These are phyloP conservation scores for Xanthoceras sorbifolium DNA, from an alignment of 345 rosid species.

Conservation along the genomic window DNA sequence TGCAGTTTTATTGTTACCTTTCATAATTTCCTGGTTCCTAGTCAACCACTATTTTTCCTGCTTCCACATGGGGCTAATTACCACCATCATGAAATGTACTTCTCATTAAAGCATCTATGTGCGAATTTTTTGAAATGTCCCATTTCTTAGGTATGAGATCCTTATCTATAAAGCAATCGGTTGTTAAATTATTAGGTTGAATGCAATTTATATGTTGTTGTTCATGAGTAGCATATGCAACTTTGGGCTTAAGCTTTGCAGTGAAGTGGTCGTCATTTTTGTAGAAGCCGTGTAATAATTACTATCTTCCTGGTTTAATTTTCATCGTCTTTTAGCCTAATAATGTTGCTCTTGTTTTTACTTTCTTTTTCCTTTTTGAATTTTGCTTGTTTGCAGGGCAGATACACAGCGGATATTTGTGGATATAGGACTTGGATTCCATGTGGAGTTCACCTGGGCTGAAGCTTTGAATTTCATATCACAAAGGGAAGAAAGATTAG, in stretches of 20 bases:
- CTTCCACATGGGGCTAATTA: background rate
- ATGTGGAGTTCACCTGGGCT: slow-evolving; percentile 64
- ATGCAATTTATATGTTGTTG: background rate
- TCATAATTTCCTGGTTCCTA: background rate
- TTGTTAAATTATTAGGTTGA: background rate
- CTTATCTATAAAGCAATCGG: background rate
- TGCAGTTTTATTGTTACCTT: background rate
- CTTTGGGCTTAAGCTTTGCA: background rate
- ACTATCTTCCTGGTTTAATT: background rate
- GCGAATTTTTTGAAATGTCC: background rate
- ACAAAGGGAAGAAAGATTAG: slow-evolving; percentile 60
- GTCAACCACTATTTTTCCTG: background rate
- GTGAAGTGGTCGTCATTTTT: background rate
- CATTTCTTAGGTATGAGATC: background rate
- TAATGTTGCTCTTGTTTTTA: background rate
- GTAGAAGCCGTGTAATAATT: background rate
- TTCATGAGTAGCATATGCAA: background rate
- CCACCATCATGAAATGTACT: background rate
- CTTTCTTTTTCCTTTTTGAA: background rate
- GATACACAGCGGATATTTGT: slow-evolving; percentile 52
- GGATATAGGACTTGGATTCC: slow-evolving; percentile 64
- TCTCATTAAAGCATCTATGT: background rate
- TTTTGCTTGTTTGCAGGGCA: slow-evolving; percentile 34
- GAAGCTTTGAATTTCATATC: slow-evolving; percentile 55
- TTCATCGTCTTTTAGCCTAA: background rate